A percentile compares a stretch with the other conserved stretches of the same genome.
These are phyloP conservation scores for Lentinula guzmanii DNA, from an alignment of 768 basidiomycete species.

Conservation along the genomic window DNA sequence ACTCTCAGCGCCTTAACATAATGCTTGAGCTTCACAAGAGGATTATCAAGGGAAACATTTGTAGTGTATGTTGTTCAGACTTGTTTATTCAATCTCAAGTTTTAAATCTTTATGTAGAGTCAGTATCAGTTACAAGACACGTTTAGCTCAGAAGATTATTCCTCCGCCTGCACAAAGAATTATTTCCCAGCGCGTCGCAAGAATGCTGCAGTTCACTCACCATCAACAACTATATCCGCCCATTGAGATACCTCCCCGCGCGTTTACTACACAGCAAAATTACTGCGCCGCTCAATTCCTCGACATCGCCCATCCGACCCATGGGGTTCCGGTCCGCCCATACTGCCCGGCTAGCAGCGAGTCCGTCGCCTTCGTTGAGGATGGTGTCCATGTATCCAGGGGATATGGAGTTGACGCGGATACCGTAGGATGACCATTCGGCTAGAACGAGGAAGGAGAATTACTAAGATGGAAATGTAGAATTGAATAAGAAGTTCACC, in stretches of 20 bases:
- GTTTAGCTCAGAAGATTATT: background rate
- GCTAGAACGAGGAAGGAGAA: constrained; percentile 13
- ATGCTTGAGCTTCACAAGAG: no score
- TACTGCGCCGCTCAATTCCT: constrained; percentile 31
- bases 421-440: constrained; percentile 59
- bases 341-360: constrained; percentile 24
- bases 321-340: constrained; percentile 35
- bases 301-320: constrained; percentile 36
- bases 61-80: no score
- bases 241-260: constrained; percentile 38
- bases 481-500: constrained; percentile 18
- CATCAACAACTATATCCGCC: constrained; percentile 36
- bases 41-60: no score
- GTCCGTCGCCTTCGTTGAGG: constrained; percentile 28
- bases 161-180: background rate
- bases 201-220: constrained; percentile 14
- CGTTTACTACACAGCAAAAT: constrained; percentile 32
- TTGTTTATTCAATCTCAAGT: no score
- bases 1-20: no score
- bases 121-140: no score
- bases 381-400: constrained; percentile 68
- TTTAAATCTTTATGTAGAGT: no score
- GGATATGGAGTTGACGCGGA: constrained; percentile 67
- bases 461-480: background rate
- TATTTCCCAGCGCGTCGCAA: background rate